A percentile compares a stretch with the other conserved stretches of the same genome.
Conservation (phyloP, 495 filamentous ascomycete species). For the Penicillium fimorum region DNA sequence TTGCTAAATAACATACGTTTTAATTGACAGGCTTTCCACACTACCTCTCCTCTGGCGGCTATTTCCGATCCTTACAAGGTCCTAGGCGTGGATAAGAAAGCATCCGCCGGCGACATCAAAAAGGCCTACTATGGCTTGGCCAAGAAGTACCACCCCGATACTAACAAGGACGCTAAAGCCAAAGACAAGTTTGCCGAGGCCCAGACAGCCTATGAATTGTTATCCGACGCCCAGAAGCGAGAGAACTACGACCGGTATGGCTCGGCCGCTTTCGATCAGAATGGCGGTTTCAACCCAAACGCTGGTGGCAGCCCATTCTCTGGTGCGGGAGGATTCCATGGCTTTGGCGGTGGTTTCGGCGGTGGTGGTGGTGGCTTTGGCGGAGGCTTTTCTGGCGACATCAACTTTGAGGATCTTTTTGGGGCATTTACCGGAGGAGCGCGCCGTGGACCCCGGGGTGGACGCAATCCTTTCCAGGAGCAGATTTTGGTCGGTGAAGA, state of each 20-base stretch:
- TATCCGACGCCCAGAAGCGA: conserved; percentile 88
- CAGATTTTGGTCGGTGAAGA: conserved; percentile 82
- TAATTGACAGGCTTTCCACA: conserved; percentile 68
- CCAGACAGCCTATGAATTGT: conserved; percentile 86
- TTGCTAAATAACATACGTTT: conserved; percentile 2
- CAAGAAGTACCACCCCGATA: conserved; percentile 98
- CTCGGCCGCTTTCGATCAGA: conserved; percentile 80
- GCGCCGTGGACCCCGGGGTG: conserved; percentile 54
- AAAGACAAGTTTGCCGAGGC: conserved; percentile 94
- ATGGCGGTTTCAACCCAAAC: conserved; percentile 67
- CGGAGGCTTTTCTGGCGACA: conserved; percentile 68
- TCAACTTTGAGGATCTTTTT: conserved; percentile 95
- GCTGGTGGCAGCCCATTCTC: conserved; percentile 66
- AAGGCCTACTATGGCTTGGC: conserved; percentile 97
- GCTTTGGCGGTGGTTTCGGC: conserved; percentile 57
- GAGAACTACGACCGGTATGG: conserved; percentile 89
- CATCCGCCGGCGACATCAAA: conserved; percentile 87
- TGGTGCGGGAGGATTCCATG: conserved; percentile 49
- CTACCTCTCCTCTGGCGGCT: conserved; percentile 59
- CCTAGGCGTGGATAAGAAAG: conserved; percentile 77
- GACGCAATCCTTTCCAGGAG: conserved; percentile 64
- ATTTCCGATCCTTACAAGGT: conserved; percentile 80
- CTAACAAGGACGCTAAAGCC: conserved; percentile 86
- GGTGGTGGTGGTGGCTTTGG: conserved; percentile 51
- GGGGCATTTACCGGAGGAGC: conserved; percentile 74